Evolutionary conservation across 1,284 basidiomycete genomes (phyloP).

Genomic region (Sanghuangporus weigelae): DNA sequence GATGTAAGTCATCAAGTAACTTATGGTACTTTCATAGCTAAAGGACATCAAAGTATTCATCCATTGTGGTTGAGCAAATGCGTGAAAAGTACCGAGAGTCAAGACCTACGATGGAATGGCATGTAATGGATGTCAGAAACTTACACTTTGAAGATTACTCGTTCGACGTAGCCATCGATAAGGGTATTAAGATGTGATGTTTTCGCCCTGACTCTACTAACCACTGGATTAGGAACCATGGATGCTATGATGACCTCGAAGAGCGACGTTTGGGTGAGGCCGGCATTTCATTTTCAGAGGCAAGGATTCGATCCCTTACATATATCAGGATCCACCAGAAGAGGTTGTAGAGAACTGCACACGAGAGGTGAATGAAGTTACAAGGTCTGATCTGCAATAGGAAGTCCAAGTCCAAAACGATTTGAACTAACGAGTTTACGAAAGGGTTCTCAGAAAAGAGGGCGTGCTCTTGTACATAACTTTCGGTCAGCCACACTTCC

Average conservation of each 20-base stretch:
- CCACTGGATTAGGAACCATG: slow-evolving; percentile 62
- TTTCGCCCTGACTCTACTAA: background rate
- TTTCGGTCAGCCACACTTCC: slow-evolving; percentile 90
- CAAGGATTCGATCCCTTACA: background rate
- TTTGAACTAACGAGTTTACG: background rate
- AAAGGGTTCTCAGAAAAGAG: slow-evolving; percentile 57
- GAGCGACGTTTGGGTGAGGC: slow-evolving; percentile 83
- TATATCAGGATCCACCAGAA: slow-evolving; percentile 68
- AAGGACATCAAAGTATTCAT: slow-evolving; percentile 62
- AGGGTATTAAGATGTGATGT: slow-evolving; percentile 47
- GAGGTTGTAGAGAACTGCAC: slow-evolving; percentile 74
- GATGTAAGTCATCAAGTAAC: slow-evolving; percentile 52
- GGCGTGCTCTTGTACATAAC: slow-evolving; percentile 82
- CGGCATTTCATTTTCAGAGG: slow-evolving; percentile 1
- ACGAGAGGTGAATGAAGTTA: slow-evolving; percentile 75
- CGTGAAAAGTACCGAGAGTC: slow-evolving; percentile 43
- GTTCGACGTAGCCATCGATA: slow-evolving; percentile 89
- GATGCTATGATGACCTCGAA: slow-evolving; percentile 90
- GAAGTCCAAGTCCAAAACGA: background rate
- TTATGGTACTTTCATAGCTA: background rate
- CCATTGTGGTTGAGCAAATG: slow-evolving; percentile 82
- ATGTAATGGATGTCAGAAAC: slow-evolving; percentile 82
- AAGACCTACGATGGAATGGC: slow-evolving; percentile 79
- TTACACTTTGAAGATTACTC: slow-evolving; percentile 60
- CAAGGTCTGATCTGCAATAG: slow-evolving; percentile 47